Conservation (phyloP, 768 basidiomycete genomes). For the Dictyophora rubrovolvata region DNA sequence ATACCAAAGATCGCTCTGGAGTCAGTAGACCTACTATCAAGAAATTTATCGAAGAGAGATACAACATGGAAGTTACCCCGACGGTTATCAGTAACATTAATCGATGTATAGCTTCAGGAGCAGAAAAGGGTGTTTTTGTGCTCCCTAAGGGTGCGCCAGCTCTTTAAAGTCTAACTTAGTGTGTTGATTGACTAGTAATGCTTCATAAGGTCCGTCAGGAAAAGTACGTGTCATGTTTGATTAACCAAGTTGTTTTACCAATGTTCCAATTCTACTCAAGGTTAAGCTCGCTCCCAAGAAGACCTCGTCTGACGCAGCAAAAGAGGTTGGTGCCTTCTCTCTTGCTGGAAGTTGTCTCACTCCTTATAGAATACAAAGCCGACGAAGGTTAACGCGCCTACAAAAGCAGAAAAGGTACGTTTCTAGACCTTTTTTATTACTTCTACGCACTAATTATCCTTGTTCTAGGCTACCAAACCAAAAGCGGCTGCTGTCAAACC, state of each 20-base stretch:
- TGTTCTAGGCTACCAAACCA: background rate
- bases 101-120: constrained; percentile 71
- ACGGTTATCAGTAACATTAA: constrained; percentile 72
- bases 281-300: constrained; percentile 66
- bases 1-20: constrained; percentile 54
- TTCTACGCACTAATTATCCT: background rate
- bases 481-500: background rate
- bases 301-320: constrained; percentile 42
- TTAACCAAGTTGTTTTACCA: background rate
- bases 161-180: background rate
- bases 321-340: constrained; percentile 42
- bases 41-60: constrained; percentile 79
- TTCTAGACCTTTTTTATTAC: background rate
- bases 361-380: constrained; percentile 24
- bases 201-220: background rate
- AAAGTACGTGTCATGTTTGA: background rate
- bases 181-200: background rate
- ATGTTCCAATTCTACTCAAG: constrained; percentile 38
- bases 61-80: constrained; percentile 70
- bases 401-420: constrained; percentile 13
- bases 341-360: background rate
- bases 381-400: constrained; percentile 16
- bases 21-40: constrained; percentile 74
- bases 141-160: constrained; percentile 70
- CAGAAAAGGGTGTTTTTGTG: constrained; percentile 72